Evolutionary conservation across 805 yeast genomes (phyloP).

Genomic region (Metschnikowia reukaufii): DNA sequence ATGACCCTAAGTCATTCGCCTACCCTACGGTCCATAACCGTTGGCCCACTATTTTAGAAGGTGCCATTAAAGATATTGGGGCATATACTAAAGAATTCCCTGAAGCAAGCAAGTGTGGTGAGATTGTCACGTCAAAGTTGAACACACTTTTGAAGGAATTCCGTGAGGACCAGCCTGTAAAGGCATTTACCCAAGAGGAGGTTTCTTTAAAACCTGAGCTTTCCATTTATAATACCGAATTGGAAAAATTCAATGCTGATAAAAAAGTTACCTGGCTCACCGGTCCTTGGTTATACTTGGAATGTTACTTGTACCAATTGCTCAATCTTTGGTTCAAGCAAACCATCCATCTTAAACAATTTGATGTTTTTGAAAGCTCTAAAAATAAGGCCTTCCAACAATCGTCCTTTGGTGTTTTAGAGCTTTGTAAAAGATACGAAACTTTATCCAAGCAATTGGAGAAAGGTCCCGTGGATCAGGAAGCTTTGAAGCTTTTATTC

Average conservation of each 20-base stretch:
- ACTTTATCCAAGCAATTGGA: constrained; percentile 36
- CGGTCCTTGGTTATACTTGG: constrained; percentile 90
- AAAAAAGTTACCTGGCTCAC: constrained; percentile 62
- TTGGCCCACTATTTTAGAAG: constrained; percentile 83
- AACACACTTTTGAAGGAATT: constrained; percentile 45
- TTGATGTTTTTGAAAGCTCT: constrained; percentile 71
- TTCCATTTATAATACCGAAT: constrained; percentile 58
- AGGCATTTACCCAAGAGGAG: constrained; percentile 27
- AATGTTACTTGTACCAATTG: constrained; percentile 78
- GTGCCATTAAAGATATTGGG: constrained; percentile 62
- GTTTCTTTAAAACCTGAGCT: constrained; percentile 50
- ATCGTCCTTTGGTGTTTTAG: constrained; percentile 75
- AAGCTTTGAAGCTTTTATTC: constrained; percentile 57
- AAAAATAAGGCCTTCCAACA: constrained; percentile 75
- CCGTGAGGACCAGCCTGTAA: constrained; percentile 32
- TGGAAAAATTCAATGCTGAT: constrained; percentile 30
- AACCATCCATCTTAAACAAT: constrained; percentile 27
- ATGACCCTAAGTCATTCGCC: constrained; percentile 79
- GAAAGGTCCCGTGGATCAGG: constrained; percentile 29
- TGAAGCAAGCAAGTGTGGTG: constrained; percentile 47
- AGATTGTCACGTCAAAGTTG: constrained; percentile 43
- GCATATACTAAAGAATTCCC: constrained; percentile 18
- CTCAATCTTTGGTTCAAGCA: constrained; percentile 51
- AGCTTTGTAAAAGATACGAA: constrained; percentile 62
- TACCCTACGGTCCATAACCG: constrained; percentile 72